A percentile compares a stretch with the other conserved stretches of the same genome.
Evolutionary conservation across 495 filamentous ascomycete species (phyloP).

Genomic region (Tuber umbilicatum): DNA sequence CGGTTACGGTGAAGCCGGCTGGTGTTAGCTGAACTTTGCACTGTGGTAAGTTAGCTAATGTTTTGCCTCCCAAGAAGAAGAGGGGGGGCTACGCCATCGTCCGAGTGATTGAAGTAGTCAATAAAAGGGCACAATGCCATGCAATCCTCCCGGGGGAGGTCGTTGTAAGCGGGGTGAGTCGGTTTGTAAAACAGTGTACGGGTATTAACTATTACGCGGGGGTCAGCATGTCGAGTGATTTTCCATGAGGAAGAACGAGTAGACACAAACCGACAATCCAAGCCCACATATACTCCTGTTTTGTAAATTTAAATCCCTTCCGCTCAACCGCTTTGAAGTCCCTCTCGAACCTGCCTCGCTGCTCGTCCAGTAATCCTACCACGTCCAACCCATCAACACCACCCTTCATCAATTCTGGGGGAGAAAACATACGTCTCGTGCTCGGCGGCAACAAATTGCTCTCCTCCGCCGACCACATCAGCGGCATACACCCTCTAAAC

Average conservation of each 20-base stretch:
- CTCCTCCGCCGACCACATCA: conserved; percentile 56
- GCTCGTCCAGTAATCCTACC: conserved; percentile 52
- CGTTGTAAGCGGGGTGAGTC: conserved; percentile 48
- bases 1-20: conserved; percentile 55
- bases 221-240: conserved; percentile 21
- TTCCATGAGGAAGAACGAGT: conserved; percentile 8
- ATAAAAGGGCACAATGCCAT: conserved; percentile 79
- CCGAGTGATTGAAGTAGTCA: conserved; percentile 80
- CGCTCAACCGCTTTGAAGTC: conserved; percentile 55
- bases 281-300: conserved; percentile 56
- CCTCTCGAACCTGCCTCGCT: conserved; percentile 55
- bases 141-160: conserved; percentile 57
- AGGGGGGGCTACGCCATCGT: conserved; percentile 46
- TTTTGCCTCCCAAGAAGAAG: background rate
- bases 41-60: conserved; percentile 35
- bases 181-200: conserved; percentile 66
- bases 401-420: background rate
- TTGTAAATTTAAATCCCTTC: conserved; percentile 51
- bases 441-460: conserved; percentile 48
- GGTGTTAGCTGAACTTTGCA: conserved; percentile 59
- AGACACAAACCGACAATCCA: conserved; percentile 50
- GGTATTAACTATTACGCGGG: conserved; percentile 62
- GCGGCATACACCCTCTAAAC: conserved; percentile 58
- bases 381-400: background rate
- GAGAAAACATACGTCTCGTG: conserved; percentile 39